A percentile compares a stretch with the other conserved stretches of the same genome.
Evolutionary conservation across 2,329 filamentous ascomycete species (phyloP).

Genomic region (Chaetomium globosum): DNA sequence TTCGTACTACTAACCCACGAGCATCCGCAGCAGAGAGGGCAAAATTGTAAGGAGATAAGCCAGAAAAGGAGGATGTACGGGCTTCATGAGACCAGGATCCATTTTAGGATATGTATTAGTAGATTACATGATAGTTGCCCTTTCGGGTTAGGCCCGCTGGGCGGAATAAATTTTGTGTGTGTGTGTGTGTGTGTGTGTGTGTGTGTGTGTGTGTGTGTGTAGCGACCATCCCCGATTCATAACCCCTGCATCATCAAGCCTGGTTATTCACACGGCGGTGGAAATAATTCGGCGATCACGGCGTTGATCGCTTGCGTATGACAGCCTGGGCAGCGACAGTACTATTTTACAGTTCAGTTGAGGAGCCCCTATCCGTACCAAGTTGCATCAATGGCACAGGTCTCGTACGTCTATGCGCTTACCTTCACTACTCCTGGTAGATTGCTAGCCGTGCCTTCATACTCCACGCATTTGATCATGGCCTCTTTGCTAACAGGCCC

Average conservation of each 20-base stretch:
- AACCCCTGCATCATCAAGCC: not conserved
- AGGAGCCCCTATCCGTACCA: not conserved
- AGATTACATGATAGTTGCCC: no score
- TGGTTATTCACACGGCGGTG: slow-evolving; percentile 4
- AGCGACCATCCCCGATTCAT: no score
- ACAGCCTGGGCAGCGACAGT: slow-evolving; percentile 7
- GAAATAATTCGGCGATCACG: slow-evolving; percentile 1
- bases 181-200: no score
- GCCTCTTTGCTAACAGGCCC: not conserved
- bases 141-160: no score
- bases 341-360: not conserved
- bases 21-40: no score
- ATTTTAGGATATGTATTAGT: no score
- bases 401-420: not conserved
- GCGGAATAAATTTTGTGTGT: no score
- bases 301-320: slow-evolving; percentile 5
- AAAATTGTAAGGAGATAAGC: no score
- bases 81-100: no score
- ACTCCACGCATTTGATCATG: slow-evolving; percentile 11
- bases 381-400: not conserved
- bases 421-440: slow-evolving; percentile 12
- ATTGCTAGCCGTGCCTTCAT: slow-evolving; percentile 4
- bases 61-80: no score
- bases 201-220: no score
- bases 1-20: no score